Conservation (phyloP, 2,329 filamentous ascomycete genomes). For the Beauveria australis region DNA sequence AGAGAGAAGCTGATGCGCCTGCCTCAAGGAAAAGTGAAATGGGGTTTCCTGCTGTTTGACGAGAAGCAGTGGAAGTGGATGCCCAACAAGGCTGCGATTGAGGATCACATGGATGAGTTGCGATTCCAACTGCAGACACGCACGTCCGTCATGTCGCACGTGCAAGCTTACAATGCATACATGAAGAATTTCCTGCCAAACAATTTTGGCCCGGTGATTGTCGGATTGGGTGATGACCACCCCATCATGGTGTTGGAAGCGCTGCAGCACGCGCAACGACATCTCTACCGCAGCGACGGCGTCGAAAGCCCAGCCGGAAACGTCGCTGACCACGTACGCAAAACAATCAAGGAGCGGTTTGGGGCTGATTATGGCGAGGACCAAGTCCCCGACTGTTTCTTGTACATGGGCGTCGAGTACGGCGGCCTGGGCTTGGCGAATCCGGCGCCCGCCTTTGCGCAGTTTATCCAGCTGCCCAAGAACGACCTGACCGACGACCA, state of each 20-base stretch:
- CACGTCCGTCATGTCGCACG: conserved; percentile 47
- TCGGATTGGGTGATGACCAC: conserved; percentile 16
- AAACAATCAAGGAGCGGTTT: conserved; percentile 42
- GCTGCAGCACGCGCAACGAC: neutral
- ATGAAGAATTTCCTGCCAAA: conserved; percentile 47
- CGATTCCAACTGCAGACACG: conserved; percentile 44
- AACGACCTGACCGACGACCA: neutral
- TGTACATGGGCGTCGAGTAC: conserved; percentile 30
- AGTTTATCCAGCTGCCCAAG: conserved; percentile 3
- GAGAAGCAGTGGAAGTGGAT: conserved; percentile 5
- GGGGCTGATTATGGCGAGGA: conserved; percentile 17
- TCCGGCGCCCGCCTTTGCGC: conserved; percentile 15
- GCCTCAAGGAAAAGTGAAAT: conserved; percentile 45
- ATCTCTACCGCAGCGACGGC: neutral
- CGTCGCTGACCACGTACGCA: conserved; percentile 36
- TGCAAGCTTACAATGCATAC: conserved; percentile 54
- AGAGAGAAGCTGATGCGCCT: conserved; percentile 21
- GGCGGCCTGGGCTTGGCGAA: conserved; percentile 33
- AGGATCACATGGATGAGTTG: conserved; percentile 49
- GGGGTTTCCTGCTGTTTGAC: conserved; percentile 51
- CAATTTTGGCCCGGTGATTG: conserved; percentile 48
- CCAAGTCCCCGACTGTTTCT: conserved; percentile 31
- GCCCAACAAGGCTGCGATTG: conserved; percentile 26
- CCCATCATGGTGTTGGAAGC: conserved; percentile 7
- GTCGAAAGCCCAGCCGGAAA: conserved; percentile 31